Conservation (phyloP, 2,329 filamentous ascomycete genomes). For the Microcyclosporella mali region DNA sequence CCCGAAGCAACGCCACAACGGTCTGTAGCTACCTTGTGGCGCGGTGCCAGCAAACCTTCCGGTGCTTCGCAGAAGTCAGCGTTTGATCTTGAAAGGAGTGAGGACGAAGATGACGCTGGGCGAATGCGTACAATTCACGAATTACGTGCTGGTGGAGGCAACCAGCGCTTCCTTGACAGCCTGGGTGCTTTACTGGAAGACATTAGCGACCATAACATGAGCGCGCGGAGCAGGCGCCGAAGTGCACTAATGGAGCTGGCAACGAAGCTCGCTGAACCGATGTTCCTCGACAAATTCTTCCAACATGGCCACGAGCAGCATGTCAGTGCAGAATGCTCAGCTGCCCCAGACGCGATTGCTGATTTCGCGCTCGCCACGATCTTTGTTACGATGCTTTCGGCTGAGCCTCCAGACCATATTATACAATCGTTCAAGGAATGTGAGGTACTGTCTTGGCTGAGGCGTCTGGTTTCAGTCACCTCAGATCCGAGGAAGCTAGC, state of each 20-base stretch:
- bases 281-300: slow-evolving; percentile 63
- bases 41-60: neutral
- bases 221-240: slow-evolving; percentile 43
- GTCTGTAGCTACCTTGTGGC: slow-evolving; percentile 2
- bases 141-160: slow-evolving; percentile 53
- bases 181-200: slow-evolving; percentile 54
- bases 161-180: slow-evolving; percentile 51
- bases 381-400: slow-evolving; percentile 57
- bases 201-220: slow-evolving; percentile 42
- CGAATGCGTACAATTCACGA: slow-evolving; percentile 56
- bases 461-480: slow-evolving; percentile 46
- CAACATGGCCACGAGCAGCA: slow-evolving; percentile 66
- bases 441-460: slow-evolving; percentile 40
- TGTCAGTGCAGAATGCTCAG: slow-evolving; percentile 57
- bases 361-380: slow-evolving; percentile 60
- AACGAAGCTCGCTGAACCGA: slow-evolving; percentile 50
- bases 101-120: slow-evolving; percentile 37
- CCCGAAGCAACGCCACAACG: slow-evolving; percentile 23
- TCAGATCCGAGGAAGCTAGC: slow-evolving; percentile 50
- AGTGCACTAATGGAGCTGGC: slow-evolving; percentile 53
- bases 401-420: slow-evolving; percentile 55
- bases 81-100: slow-evolving; percentile 41
- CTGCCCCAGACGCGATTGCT: slow-evolving; percentile 37
- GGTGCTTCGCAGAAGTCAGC: slow-evolving; percentile 22
- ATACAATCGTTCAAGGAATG: slow-evolving; percentile 45